These are phyloP conservation scores for Zygoascus flipseniorum DNA, from an alignment of 805 yeast genomes.

Conservation along the genomic window DNA sequence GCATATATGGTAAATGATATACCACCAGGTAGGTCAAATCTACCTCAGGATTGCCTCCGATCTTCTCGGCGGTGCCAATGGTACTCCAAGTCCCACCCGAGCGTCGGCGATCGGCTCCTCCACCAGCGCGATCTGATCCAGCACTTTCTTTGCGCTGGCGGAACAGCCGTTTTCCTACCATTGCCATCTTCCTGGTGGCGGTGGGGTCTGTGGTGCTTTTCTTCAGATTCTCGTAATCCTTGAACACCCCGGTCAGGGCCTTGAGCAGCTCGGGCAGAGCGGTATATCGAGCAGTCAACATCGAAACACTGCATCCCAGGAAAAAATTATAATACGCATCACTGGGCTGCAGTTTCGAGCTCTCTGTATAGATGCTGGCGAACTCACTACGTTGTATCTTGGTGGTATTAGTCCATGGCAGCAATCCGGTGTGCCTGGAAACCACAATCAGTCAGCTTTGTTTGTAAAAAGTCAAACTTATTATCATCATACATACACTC, in stretches of 20 bases:
- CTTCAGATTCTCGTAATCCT: conserved; percentile 1
- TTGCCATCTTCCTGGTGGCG: background rate
- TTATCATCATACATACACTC: conserved; percentile 13
- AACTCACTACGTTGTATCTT: background rate
- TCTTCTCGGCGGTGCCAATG: background rate
- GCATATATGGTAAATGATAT: conserved; percentile 21
- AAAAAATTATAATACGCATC: background rate
- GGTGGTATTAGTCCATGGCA: background rate
- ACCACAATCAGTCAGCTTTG: background rate
- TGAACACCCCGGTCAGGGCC: background rate
- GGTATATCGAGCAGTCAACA: background rate
- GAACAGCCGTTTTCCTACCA: background rate
- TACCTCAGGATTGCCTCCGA: background rate
- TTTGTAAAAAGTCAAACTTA: background rate
- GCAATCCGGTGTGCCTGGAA: background rate
- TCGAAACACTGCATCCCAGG: background rate
- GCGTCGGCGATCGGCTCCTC: background rate
- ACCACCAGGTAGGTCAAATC: conserved; percentile 16
- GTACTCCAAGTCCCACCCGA: background rate
- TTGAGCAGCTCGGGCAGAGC: background rate
- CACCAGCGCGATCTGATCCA: background rate
- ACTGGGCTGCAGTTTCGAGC: background rate
- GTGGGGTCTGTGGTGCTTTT: background rate
- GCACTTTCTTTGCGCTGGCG: background rate
- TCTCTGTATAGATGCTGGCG: background rate